Conservation (phyloP, 2,329 filamentous ascomycete species). For the Colletotrichum costaricense region DNA sequence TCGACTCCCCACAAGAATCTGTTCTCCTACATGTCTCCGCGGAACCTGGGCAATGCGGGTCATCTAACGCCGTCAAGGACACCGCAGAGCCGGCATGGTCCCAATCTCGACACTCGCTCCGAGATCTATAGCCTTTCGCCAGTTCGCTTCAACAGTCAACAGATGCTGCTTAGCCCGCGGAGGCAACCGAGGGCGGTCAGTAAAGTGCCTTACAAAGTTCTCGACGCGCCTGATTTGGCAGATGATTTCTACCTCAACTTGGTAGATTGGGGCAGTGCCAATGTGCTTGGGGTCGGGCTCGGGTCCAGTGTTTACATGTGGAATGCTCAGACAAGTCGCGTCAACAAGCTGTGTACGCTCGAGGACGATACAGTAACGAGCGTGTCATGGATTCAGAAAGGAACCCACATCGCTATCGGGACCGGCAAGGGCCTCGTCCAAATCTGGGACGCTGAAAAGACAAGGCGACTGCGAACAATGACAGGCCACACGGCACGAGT, state of each 20-base stretch:
- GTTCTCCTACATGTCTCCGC: slow-evolving; percentile 88
- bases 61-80: slow-evolving; percentile 91
- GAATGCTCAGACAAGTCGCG: slow-evolving; percentile 91
- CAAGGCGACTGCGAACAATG: slow-evolving; percentile 91
- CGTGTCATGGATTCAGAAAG: slow-evolving; percentile 98
- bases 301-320: slow-evolving; percentile 98
- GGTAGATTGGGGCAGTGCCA: slow-evolving; percentile 97
- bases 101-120: slow-evolving; percentile 88
- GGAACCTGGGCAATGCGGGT: slow-evolving; percentile 76
- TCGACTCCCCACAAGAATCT: slow-evolving; percentile 98
- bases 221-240: slow-evolving; percentile 94
- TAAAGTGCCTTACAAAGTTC: slow-evolving; percentile 97
- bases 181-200: slow-evolving; percentile 91
- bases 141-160: slow-evolving; percentile 91
- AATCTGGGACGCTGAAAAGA: slow-evolving; percentile 95
- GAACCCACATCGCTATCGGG: slow-evolving; percentile 94
- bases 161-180: slow-evolving; percentile 90
- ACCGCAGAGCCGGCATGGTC: slow-evolving; percentile 86
- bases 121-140: slow-evolving; percentile 97
- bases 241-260: slow-evolving; percentile 98
- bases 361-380: slow-evolving; percentile 95
- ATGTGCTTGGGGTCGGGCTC: slow-evolving; percentile 91
- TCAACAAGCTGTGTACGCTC: slow-evolving; percentile 93
- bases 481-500: slow-evolving; percentile 94
- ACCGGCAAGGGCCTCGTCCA: slow-evolving; percentile 95